Base-by-base conservation (phyloP, 306 rosid genomes). In the Sindora glabra region DNA sequence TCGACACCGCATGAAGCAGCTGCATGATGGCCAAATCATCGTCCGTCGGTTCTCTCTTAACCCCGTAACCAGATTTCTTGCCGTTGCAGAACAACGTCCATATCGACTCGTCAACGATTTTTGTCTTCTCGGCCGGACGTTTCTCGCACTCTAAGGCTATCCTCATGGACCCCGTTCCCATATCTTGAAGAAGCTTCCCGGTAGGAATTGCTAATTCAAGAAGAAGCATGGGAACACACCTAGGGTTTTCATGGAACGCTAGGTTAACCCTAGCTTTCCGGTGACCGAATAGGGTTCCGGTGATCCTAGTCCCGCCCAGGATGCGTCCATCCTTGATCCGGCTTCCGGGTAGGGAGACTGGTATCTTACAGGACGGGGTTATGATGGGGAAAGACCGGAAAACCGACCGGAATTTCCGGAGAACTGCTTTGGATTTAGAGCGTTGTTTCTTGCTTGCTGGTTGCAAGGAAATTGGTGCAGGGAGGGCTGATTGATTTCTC, bases 11-110 rank as follows among this genome's bases (percentile, higher is more conserved):
- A 44, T 68, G 87, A 70, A 92, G 34, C 59, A 81, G 47, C 33
- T 88, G 96, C 85, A 92, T 92, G 14, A 92, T 81, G 1, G 8
- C 47, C 56, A 92, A 67, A 47, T 86, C 98, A 9, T 83, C 94
- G 5, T 78, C 86, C 0, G 94, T 80, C 0, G 95, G 59, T 42
- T 88, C 85, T 49, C 96, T 77, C 72, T 80, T 77, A 23, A 88
- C 85, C 0, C 85, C 98, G 23, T 88, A 92, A 2, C 96, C 96
- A 0, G 57, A 74, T 62, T 92, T 92, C 75, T 71, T 84, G 0
- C 98, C 98, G 26, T 89, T 86, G 73, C 83, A 81, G 56, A 59
- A 92, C 73, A 89, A 17, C 0, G 78, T 70, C 98, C 98, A 92
- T 23, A 86, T 70, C 0, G 96, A 90, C 46, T 92, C 98, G 0